Base-by-base conservation (phyloP, 257 asterid species). In the Cruciata laevipes region DNA sequence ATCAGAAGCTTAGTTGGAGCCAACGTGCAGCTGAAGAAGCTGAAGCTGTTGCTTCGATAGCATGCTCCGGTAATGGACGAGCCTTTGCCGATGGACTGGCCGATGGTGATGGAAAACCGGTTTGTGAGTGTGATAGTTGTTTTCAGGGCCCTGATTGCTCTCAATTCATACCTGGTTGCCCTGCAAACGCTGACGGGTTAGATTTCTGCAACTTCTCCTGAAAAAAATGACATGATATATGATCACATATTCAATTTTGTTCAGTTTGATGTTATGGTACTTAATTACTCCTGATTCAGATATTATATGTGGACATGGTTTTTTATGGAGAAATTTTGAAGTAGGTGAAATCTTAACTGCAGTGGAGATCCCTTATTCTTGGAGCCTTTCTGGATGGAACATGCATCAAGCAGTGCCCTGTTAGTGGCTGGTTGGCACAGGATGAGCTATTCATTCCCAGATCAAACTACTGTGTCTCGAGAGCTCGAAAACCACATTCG, bases 371-470 rank as follows among this genome's bases (percentile, higher is more conserved):
- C 84, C n/a, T 11, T 74, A 25, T 74, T 71, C 30, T 44, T 80
- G 70, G 84, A 80, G 74, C 74, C 82, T 1, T 77, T 68, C 17
- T 80, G 79, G 79, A 47, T 68, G 74, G 52, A 68, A 76, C 63
- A 74, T 51, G 92, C 89, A 49, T 74, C 76, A 3, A 75, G 69
- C 31, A 83, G 95, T 71, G 95, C 92, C 32, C 71, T 86, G 3
- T 10, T 88, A 2, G 40, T 87, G 3, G 30, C 91, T 40, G 97
- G 96, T 6, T 90, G 97, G 96, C 97, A 87, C 68, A 74, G 97
- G 71, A 88, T 90, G 97, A 81, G 96, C 70, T 88, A 90, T 62
- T 0, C 0, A 0, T 90, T 75, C 11, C 5, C 65, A 6, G 85
- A 73, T 30, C 6, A 33, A 0, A 23, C 82, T 9, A 5, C 0